phyloP scores from a whole-genome alignment of 805 yeast species.

The Metahyphopichia silvanorum region DNA sequence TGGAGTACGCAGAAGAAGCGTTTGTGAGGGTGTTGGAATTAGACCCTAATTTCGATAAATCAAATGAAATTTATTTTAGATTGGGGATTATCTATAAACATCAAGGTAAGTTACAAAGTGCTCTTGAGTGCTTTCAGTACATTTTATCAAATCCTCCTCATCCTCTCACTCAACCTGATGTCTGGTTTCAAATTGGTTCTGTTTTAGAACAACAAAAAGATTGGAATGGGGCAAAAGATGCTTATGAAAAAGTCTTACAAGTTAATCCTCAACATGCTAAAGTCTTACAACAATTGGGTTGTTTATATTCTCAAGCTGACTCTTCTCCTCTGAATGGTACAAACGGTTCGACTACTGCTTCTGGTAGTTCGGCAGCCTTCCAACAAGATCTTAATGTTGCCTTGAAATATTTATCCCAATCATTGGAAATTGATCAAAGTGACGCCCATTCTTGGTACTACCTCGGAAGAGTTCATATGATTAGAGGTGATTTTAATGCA shows the following conservation, averaged over 20 bases:
- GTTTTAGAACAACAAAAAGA: slow-evolving; percentile 93
- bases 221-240: slow-evolving; percentile 88
- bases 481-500: slow-evolving; percentile 88
- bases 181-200: slow-evolving; percentile 97
- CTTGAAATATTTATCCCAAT: slow-evolving; percentile 74
- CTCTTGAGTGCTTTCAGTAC: slow-evolving; percentile 92
- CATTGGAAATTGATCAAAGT: slow-evolving; percentile 81
- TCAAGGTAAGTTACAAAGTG: slow-evolving; percentile 81
- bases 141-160: slow-evolving; percentile 89
- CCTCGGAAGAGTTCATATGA: slow-evolving; percentile 95
- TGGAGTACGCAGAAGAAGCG: slow-evolving; percentile 98
- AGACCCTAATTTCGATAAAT: slow-evolving; percentile 95
- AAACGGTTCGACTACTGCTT: slow-evolving; percentile 5
- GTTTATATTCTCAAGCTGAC: slow-evolving; percentile 75
- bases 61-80: slow-evolving; percentile 93
- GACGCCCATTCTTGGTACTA: slow-evolving; percentile 99
- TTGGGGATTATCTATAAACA: slow-evolving; percentile 95
- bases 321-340: slow-evolving; percentile 17
- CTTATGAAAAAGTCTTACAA: slow-evolving; percentile 86
- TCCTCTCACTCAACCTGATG: slow-evolving; percentile 94
- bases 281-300: slow-evolving; percentile 93
- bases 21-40: slow-evolving; percentile 92
- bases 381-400: slow-evolving; percentile 80
- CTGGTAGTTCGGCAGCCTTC: slow-evolving; percentile 44
- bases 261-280: slow-evolving; percentile 94